Base-by-base conservation (phyloP, 345 rosid species). In the Salix viminalis region DNA sequence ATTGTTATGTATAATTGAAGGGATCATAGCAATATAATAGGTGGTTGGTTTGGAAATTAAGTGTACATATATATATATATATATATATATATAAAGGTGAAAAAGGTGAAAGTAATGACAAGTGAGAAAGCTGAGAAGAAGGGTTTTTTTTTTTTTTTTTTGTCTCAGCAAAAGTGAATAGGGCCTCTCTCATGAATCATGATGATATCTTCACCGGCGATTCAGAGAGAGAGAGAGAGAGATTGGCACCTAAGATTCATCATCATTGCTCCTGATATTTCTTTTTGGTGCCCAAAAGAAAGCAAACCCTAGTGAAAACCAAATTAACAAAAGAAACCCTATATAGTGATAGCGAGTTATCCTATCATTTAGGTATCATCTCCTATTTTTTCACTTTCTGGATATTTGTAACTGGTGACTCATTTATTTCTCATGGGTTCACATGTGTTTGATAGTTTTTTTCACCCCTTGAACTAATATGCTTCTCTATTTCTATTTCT, bases 211-310 rank as follows among this genome's bases (percentile, higher is more conserved):
- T 89, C 96, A 89, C 89, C 89, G 84, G 86, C 82, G 78, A 80
- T 83, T 83, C 88, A 87, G 84, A 65, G 37, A 30, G 84, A 34
- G 37, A 28, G 37, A 28, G 84, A 34, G 37, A 80, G 79, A 86
- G 92, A 94, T 89, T 85, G 90, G 92, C 94, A 89, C 91, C 89
- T 79, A 85, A 94, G 93, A 92, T 92, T 86, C 87, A 90, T 88
- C 93, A 92, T 94, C 97, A 92, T 94, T 90, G 88, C 90, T 75
- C 18, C 74, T 81, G 73, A 87, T 85, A 77, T 88, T 82, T 76
- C 67, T 76, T 81, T 74, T 80, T 67, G 78, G 73, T 79, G 67
- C 79, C 81, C 71, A 76, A 82, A 84, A 80, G 61, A 77, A 88
- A 71, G 34, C 42, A 36, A 42, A 75, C 70, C 75, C 70, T 72